These are phyloP conservation scores for Phoma sp. DNA, from an alignment of 2,329 filamentous ascomycete genomes.

Conservation along the genomic window DNA sequence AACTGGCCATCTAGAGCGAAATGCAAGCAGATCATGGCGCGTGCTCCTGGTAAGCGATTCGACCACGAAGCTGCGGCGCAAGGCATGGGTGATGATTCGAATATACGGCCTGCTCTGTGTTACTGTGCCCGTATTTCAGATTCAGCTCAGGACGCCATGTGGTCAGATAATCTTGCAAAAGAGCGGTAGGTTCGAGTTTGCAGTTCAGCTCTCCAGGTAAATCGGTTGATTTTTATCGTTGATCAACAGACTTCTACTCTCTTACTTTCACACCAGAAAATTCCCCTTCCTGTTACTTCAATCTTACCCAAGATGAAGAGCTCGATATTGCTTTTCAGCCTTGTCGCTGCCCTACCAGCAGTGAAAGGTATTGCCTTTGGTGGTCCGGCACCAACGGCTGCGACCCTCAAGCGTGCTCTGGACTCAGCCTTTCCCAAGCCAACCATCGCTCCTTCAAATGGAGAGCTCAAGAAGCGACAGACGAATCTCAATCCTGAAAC, in stretches of 20 bases:
- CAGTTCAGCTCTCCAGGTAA: not conserved
- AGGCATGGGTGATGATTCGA: not conserved
- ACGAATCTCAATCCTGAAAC: slow-evolving; percentile 19
- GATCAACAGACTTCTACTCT: not conserved
- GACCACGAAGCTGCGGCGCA: not conserved
- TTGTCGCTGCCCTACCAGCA: slow-evolving; percentile 22
- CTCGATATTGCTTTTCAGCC: slow-evolving; percentile 14
- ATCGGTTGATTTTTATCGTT: not conserved
- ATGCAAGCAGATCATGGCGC: not conserved
- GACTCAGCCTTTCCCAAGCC: slow-evolving; percentile 27
- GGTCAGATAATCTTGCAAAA: not conserved
- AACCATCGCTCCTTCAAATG: slow-evolving; percentile 30
- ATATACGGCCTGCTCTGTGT: not conserved
- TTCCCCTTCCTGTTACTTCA: not conserved
- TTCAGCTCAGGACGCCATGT: slow-evolving; percentile 12
- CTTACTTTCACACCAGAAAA: not conserved
- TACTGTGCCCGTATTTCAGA: not conserved
- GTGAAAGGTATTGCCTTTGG: slow-evolving; percentile 30
- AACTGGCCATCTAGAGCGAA: not conserved
- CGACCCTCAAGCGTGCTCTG: slow-evolving; percentile 14
- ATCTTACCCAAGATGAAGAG: slow-evolving; percentile 10
- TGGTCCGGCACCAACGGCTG: slow-evolving; percentile 26
- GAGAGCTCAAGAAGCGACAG: slow-evolving; percentile 29
- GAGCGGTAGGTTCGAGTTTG: not conserved
- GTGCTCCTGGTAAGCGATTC: not conserved